phyloP scores from a whole-genome alignment of 163 green algal species.

The Chlamydomonas reinhardtii region DNA sequence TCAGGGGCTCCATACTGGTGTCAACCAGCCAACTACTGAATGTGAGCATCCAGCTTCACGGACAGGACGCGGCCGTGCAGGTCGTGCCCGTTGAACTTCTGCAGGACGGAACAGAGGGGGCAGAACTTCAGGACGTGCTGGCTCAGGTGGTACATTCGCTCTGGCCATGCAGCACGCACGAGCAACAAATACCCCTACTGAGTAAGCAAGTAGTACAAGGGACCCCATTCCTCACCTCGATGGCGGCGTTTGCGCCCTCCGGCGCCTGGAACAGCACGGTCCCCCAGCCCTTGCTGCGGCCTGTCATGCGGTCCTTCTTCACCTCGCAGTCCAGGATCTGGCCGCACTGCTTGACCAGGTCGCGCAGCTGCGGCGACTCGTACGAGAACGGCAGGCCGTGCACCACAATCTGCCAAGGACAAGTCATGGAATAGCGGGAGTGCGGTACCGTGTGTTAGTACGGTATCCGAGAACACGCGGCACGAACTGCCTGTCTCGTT shows the following conservation, averaged over 20 bases:
- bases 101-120: neutral
- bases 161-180: too few species aligned
- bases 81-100: conserved; percentile 57
- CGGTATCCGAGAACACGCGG: too few species aligned
- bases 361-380: conserved; percentile 42
- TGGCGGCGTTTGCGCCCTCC: conserved; percentile 62
- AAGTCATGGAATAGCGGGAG: conserved; percentile 16
- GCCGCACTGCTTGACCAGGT: conserved; percentile 62
- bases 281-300: conserved; percentile 74
- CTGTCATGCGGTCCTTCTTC: conserved; percentile 61
- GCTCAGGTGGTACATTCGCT: too few species aligned
- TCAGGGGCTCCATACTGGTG: too few species aligned
- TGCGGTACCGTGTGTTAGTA: too few species aligned
- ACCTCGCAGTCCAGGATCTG: conserved; percentile 73
- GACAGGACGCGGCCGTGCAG: conserved; percentile 49
- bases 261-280: conserved; percentile 69
- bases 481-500: too few species aligned
- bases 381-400: conserved; percentile 77
- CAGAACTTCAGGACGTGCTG: neutral
- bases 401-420: conserved; percentile 70
- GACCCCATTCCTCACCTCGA: conserved; percentile 56
- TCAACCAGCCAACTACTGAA: conserved; percentile 10
- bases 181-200: too few species aligned
- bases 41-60: conserved; percentile 50
- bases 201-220: too few species aligned